Evolutionary conservation across 768 basidiomycete genomes (phyloP).

Genomic region (Sarcomyxa edulis): DNA sequence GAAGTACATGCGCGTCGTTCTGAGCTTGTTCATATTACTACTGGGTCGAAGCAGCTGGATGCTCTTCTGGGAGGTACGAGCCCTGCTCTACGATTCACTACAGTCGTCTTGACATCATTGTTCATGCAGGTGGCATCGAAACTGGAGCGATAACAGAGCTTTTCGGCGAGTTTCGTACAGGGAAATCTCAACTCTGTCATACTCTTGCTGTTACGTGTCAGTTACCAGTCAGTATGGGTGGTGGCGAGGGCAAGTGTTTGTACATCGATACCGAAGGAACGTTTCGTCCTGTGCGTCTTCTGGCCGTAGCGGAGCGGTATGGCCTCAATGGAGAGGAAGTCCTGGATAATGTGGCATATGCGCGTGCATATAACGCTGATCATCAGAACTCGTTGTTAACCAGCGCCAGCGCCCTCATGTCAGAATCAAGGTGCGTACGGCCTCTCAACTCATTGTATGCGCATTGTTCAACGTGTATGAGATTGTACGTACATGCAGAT

Average conservation of each 20-base stretch:
- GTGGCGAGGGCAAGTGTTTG: slow-evolving; percentile 97
- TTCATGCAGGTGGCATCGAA: slow-evolving; percentile 81
- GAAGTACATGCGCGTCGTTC: slow-evolving; percentile 94
- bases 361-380: slow-evolving; percentile 97
- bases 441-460: slow-evolving; percentile 15
- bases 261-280: slow-evolving; percentile 99
- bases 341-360: slow-evolving; percentile 97
- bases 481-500: slow-evolving; percentile 54
- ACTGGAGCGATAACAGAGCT: slow-evolving; percentile 98
- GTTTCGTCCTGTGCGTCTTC: slow-evolving; percentile 91
- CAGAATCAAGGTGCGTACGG: slow-evolving; percentile 79
- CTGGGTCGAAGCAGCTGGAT: slow-evolving; percentile 94
- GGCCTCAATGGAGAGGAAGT: slow-evolving; percentile 99
- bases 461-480: slow-evolving; percentile 7
- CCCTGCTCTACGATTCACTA: slow-evolving; percentile 1
- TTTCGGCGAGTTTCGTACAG: slow-evolving; percentile 97
- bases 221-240: slow-evolving; percentile 95
- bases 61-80: slow-evolving; percentile 83
- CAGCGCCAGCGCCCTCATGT: slow-evolving; percentile 97
- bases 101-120: slow-evolving; percentile 5
- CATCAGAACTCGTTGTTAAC: slow-evolving; percentile 90
- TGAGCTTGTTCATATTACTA: slow-evolving; percentile 94
- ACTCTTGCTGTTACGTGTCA: slow-evolving; percentile 98
- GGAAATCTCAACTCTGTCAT: slow-evolving; percentile 97
- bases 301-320: slow-evolving; percentile 92